Conservation (phyloP, 768 basidiomycete species). For the Tulasnella sp. region DNA sequence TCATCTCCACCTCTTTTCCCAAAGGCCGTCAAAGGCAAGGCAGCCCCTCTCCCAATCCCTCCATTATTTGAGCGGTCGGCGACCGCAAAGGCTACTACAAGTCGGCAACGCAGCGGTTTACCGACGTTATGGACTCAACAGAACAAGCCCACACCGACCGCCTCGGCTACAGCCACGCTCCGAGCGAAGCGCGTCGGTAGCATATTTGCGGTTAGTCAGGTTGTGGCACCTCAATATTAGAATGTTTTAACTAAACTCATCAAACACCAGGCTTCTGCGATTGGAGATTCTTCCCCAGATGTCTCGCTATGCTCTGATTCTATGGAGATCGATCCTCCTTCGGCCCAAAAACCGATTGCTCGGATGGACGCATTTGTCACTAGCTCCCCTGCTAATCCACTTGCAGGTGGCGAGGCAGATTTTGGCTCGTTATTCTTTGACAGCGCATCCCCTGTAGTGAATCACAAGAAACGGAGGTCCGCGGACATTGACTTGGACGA, state of each 20-base stretch:
- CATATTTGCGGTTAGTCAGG: slow-evolving; percentile 12
- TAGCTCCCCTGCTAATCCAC: slow-evolving; percentile 24
- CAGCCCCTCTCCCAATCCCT: neutral
- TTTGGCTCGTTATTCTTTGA: slow-evolving; percentile 28
- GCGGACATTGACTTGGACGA: neutral
- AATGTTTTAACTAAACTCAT: neutral
- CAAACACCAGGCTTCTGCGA: neutral
- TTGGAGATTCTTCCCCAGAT: slow-evolving; percentile 9
- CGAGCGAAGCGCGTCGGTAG: slow-evolving; percentile 16
- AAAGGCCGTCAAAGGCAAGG: neutral
- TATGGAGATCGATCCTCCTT: slow-evolving; percentile 61
- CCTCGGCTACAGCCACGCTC: neutral
- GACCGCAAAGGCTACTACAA: slow-evolving; percentile 6
- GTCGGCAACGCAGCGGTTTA: slow-evolving; percentile 5
- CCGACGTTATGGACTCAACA: slow-evolving; percentile 7
- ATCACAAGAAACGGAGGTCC: slow-evolving; percentile 11
- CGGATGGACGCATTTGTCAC: slow-evolving; percentile 21
- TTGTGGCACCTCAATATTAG: neutral
- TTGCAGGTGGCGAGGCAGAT: slow-evolving; percentile 36
- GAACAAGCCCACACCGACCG: too few relatives aligned
- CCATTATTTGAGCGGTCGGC: slow-evolving; percentile 5
- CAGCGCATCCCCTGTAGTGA: slow-evolving; percentile 3
- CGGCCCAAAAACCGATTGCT: slow-evolving; percentile 22
- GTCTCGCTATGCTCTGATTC: slow-evolving; percentile 32
- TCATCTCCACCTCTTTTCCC: slow-evolving; percentile 4